Evolutionary conservation across 306 rosid species (phyloP).

Genomic region (Prunus dulcis): DNA sequence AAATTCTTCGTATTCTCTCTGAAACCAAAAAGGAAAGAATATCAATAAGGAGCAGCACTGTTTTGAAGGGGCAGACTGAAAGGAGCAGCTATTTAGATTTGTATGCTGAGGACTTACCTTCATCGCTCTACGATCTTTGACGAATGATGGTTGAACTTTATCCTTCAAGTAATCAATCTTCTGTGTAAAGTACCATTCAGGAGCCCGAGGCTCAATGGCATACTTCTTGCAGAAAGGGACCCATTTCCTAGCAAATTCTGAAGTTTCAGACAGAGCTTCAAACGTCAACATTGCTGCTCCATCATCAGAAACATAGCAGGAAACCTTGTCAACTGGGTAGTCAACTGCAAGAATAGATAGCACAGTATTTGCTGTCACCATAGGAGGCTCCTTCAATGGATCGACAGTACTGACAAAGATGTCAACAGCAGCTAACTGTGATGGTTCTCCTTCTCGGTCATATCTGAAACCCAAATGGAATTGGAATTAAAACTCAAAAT

Average conservation of each 20-base stretch:
- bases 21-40: constrained; percentile 19
- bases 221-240: constrained; percentile 88
- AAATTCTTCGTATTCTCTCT: constrained; percentile 98
- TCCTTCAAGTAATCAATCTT: constrained; percentile 96
- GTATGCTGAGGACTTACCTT: constrained; percentile 50
- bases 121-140: constrained; percentile 97
- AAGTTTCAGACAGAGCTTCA: constrained; percentile 89
- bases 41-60: constrained; percentile 17
- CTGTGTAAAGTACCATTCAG: constrained; percentile 94
- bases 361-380: constrained; percentile 95
- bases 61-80: not conserved
- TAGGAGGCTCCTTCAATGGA: constrained; percentile 96
- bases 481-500: constrained; percentile 22
- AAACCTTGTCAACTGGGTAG: constrained; percentile 96
- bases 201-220: constrained; percentile 92
- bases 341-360: constrained; percentile 93
- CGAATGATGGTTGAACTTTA: constrained; percentile 88
- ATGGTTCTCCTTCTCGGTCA: constrained; percentile 91
- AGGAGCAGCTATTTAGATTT: not conserved
- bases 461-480: constrained; percentile 53
- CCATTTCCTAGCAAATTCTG: constrained; percentile 93
- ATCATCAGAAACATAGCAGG: constrained; percentile 97
- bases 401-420: constrained; percentile 97
- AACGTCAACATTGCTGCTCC: constrained; percentile 99
- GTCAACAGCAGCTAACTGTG: constrained; percentile 92